Conservation (phyloP, 2,329 filamentous ascomycete genomes). For the Lasiodiplodia sp. region DNA sequence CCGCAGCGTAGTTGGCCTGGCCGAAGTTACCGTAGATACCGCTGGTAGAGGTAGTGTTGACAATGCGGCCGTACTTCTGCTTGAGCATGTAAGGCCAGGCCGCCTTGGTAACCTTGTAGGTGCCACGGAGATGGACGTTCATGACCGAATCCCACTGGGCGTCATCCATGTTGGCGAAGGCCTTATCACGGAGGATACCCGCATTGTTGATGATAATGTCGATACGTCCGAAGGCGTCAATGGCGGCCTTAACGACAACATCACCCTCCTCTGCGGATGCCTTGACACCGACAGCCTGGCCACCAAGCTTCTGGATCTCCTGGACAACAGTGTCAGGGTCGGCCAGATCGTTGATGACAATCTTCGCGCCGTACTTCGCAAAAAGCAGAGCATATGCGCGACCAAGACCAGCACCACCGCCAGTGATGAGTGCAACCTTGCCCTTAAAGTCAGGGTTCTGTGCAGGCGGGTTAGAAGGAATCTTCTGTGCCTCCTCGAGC, state of each 20-base stretch:
- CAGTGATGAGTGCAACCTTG: conserved; percentile 86
- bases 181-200: conserved; percentile 96
- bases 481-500: conserved; percentile 82
- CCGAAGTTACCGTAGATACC: conserved; percentile 99
- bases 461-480: conserved; percentile 74
- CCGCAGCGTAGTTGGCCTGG: conserved; percentile 93
- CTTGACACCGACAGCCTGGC: conserved; percentile 91
- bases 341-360: conserved; percentile 95
- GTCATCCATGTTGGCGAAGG: conserved; percentile 97
- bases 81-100: conserved; percentile 98
- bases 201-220: conserved; percentile 98
- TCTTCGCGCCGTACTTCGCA: conserved; percentile 79
- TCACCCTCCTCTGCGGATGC: conserved; percentile 94
- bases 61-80: conserved; percentile 96
- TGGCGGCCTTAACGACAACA: conserved; percentile 86
- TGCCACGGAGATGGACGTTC: conserved; percentile 91
- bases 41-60: conserved; percentile 96
- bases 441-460: conserved; percentile 82
- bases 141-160: conserved; percentile 90
- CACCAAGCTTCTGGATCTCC: conserved; percentile 90
- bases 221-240: conserved; percentile 90
- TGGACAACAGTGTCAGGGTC: conserved; percentile 89
- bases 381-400: conserved; percentile 90
- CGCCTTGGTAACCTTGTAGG: conserved; percentile 96
- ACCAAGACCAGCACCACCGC: conserved; percentile 87